A percentile compares a stretch with the other conserved stretches of the same genome.
Conservation (phyloP, 2,329 filamentous ascomycete genomes). For the Didymella sp. region DNA sequence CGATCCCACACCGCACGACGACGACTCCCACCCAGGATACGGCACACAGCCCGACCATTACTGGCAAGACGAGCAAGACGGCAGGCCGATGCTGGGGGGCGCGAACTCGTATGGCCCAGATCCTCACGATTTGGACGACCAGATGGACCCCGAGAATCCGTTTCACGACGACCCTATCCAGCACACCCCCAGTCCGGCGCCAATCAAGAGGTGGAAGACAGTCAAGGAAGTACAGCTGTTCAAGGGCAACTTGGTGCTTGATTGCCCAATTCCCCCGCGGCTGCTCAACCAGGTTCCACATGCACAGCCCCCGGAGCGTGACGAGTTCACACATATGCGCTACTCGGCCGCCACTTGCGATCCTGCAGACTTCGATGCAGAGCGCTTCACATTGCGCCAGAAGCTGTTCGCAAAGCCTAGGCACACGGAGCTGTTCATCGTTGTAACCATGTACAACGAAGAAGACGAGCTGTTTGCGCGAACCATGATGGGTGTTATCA, state of each 20-base stretch:
- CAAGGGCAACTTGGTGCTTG: conserved; percentile 93
- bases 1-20: conserved; percentile 69
- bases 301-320: conserved; percentile 75
- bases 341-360: conserved; percentile 96
- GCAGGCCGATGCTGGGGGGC: conserved; percentile 76
- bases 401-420: conserved; percentile 89
- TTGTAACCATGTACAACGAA: conserved; percentile 99
- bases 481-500: conserved; percentile 96
- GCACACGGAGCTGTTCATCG: conserved; percentile 94
- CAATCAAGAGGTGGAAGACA: conserved; percentile 92
- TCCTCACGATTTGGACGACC: conserved; percentile 55
- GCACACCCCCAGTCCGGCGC: conserved; percentile 62
- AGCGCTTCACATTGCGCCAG: conserved; percentile 91
- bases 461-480: conserved; percentile 95
- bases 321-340: conserved; percentile 89
- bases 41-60: conserved; percentile 59
- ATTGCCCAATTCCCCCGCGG: conserved; percentile 91
- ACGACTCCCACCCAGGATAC: conserved; percentile 62
- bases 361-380: conserved; percentile 82
- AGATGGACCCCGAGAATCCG: conserved; percentile 44
- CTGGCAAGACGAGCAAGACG: conserved; percentile 73
- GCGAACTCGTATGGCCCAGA: conserved; percentile 68
- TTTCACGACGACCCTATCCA: conserved; percentile 53
- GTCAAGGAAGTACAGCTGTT: conserved; percentile 98
- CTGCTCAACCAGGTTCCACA: conserved; percentile 88